Evolutionary conservation across 176 grass and related monocot species (phyloP).

Genomic region (Oryza meridionalis): DNA sequence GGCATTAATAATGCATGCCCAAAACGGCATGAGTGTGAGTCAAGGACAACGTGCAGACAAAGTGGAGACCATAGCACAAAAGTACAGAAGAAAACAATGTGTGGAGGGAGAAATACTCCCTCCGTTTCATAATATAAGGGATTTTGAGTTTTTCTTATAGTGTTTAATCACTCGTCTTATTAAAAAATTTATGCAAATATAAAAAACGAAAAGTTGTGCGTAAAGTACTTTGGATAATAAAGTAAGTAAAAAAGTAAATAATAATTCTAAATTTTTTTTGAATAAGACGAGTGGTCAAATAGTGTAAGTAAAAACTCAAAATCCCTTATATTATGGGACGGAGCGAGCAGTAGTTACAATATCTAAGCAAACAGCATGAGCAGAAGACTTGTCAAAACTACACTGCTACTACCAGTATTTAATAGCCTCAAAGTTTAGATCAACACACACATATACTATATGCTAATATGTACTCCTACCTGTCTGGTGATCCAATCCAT

Average conservation of each 20-base stretch:
- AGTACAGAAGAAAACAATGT: slow-evolving; percentile 41
- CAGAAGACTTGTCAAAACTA: background rate
- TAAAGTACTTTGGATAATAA: too few relatives aligned
- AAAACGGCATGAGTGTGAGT: slow-evolving; percentile 34
- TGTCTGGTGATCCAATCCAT: background rate
- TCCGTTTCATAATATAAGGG: too few relatives aligned
- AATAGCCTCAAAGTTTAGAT: slow-evolving; percentile 20
- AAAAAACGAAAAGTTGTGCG: too few relatives aligned
- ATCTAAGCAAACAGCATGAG: background rate
- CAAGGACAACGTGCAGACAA: slow-evolving; percentile 54
- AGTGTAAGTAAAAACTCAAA: too few relatives aligned
- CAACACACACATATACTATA: background rate
- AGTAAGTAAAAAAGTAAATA: too few relatives aligned
- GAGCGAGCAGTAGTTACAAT: slow-evolving; percentile 17
- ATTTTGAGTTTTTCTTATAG: too few relatives aligned
- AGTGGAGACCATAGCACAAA: slow-evolving; percentile 29
- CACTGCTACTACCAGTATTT: background rate
- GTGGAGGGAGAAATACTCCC: background rate
- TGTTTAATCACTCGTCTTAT: too few relatives aligned
- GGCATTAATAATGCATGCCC: slow-evolving; percentile 3
- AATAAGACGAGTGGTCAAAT: too few relatives aligned
- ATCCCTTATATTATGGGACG: too few relatives aligned
- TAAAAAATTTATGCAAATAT: too few relatives aligned
- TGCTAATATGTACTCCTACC: background rate
- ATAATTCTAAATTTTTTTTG: too few relatives aligned